Evolutionary conservation across 345 rosid genomes (phyloP).

Genomic region (Camelina hispida): DNA sequence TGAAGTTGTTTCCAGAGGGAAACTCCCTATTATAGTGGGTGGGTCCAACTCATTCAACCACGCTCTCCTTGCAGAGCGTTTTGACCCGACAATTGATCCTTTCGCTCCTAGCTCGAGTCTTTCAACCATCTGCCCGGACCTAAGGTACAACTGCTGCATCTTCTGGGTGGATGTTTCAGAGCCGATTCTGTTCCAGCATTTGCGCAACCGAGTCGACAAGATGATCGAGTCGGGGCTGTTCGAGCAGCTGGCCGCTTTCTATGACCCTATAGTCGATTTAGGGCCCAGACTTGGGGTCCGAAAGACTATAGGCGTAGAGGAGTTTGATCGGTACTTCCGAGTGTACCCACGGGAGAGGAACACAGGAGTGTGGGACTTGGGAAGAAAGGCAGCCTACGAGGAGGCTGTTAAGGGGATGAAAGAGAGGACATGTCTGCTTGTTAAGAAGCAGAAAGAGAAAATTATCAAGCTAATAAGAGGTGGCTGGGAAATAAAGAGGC

Average conservation of each 20-base stretch:
- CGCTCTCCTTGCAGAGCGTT: constrained; percentile 53
- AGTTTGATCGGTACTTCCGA: constrained; percentile 57
- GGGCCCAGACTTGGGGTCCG: constrained; percentile 47
- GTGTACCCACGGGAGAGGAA: constrained; percentile 37
- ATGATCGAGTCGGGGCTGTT: constrained; percentile 67
- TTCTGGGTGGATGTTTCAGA: constrained; percentile 65
- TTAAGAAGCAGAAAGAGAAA: constrained; percentile 60
- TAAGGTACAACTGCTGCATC: constrained; percentile 63
- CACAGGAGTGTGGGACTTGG: constrained; percentile 20
- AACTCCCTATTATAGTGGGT: constrained; percentile 69
- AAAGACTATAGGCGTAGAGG: constrained; percentile 73
- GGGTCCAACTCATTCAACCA: constrained; percentile 78
- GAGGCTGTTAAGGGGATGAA: constrained; percentile 59
- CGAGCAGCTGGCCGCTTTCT: constrained; percentile 57
- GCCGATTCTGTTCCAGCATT: constrained; percentile 50
- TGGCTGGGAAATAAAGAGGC: constrained; percentile 63
- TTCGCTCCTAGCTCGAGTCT: background rate
- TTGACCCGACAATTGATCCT: constrained; percentile 49
- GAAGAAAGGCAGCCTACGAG: constrained; percentile 39
- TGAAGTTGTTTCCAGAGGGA: constrained; percentile 45
- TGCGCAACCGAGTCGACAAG: constrained; percentile 59
- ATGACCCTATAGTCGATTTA: constrained; percentile 44
- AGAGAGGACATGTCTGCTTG: constrained; percentile 52
- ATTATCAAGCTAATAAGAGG: constrained; percentile 52
- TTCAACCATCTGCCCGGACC: background rate